phyloP scores from a whole-genome alignment of 1,284 basidiomycete genomes.

The Sanguinoderma infundibulare region DNA sequence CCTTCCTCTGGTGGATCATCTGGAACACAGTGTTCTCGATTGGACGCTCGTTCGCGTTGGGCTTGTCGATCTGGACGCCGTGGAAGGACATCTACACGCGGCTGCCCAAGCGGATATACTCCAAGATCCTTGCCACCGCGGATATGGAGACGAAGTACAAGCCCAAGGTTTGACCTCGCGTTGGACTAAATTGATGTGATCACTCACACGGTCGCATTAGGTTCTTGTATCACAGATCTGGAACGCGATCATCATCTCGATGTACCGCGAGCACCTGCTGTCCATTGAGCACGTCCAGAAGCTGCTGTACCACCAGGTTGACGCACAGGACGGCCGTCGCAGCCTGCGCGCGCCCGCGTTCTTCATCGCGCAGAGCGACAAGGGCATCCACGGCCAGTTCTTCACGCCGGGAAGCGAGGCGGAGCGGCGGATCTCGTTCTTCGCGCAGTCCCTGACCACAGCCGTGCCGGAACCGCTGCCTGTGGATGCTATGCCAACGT shows the following conservation, averaged over 20 bases:
- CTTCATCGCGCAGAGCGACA: slow-evolving; percentile 91
- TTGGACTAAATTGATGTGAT: neutral
- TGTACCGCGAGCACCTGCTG: slow-evolving; percentile 96
- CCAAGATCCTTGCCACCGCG: slow-evolving; percentile 87
- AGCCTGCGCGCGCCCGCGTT: slow-evolving; percentile 92
- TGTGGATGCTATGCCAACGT: slow-evolving; percentile 96
- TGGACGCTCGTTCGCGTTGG: slow-evolving; percentile 86
- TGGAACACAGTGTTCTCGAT: slow-evolving; percentile 97
- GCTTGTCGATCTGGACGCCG: slow-evolving; percentile 95
- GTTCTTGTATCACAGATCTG: slow-evolving; percentile 96
- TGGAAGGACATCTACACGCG: slow-evolving; percentile 95
- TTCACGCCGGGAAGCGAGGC: slow-evolving; percentile 93
- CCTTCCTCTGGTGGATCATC: slow-evolving; percentile 97
- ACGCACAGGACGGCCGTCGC: slow-evolving; percentile 84
- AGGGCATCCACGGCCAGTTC: slow-evolving; percentile 86
- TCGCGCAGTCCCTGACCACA: slow-evolving; percentile 92
- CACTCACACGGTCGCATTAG: slow-evolving; percentile 43
- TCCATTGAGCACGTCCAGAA: slow-evolving; percentile 97
- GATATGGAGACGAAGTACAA: slow-evolving; percentile 98
- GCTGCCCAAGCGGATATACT: slow-evolving; percentile 92
- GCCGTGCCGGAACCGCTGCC: slow-evolving; percentile 88
- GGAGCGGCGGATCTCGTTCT: slow-evolving; percentile 95
- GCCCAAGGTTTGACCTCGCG: slow-evolving; percentile 72
- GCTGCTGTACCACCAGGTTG: slow-evolving; percentile 93
- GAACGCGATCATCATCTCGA: slow-evolving; percentile 99